A percentile compares a stretch with the other conserved stretches of the same genome.
These are phyloP conservation scores for Amylostereum areolatum DNA, from an alignment of 1,284 basidiomycete species.

Conservation along the genomic window DNA sequence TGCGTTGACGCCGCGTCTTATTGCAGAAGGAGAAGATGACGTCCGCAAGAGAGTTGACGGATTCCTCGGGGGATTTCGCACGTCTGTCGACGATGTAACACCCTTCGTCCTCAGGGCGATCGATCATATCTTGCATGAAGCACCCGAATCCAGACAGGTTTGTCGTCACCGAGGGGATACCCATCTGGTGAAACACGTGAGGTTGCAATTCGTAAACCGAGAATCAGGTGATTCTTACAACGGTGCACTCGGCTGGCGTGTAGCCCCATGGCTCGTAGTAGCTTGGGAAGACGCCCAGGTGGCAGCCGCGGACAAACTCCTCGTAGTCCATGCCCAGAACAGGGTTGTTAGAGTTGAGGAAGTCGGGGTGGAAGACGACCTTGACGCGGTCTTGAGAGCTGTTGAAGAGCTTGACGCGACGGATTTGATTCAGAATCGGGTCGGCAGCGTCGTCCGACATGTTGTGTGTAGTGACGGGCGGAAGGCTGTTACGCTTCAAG, in stretches of 20 bases:
- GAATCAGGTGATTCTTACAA: conserved; percentile 39
- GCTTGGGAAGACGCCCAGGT: conserved; percentile 96
- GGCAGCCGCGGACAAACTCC: conserved; percentile 97
- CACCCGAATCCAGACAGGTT: conserved; percentile 97
- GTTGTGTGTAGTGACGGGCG: conserved; percentile 95
- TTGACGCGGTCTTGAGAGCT: conserved; percentile 81
- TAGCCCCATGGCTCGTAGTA: conserved; percentile 96
- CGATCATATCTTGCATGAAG: conserved; percentile 99
- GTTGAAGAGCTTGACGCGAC: conserved; percentile 92
- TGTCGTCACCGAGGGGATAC: conserved; percentile 94
- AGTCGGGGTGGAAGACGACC: conserved; percentile 98
- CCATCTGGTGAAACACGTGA: conserved; percentile 59
- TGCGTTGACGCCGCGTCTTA: conserved; percentile 93
- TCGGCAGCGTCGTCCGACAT: conserved; percentile 92
- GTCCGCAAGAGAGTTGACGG: conserved; percentile 72
- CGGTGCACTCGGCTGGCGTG: conserved; percentile 81
- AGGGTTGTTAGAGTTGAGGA: conserved; percentile 96
- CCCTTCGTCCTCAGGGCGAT: conserved; percentile 80
- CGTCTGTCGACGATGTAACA: conserved; percentile 96
- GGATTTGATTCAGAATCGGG: conserved; percentile 92
- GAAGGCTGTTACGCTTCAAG: conserved; percentile 88
- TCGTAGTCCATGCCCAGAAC: conserved; percentile 97
- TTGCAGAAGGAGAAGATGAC: conserved; percentile 76
- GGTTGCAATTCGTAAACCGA: conserved; percentile 7
- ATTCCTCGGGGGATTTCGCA: conserved; percentile 86